A percentile compares a stretch with the other conserved stretches of the same genome.
phyloP scores from a whole-genome alignment of 2,329 filamentous ascomycete genomes.

The Fusarium sp. region DNA sequence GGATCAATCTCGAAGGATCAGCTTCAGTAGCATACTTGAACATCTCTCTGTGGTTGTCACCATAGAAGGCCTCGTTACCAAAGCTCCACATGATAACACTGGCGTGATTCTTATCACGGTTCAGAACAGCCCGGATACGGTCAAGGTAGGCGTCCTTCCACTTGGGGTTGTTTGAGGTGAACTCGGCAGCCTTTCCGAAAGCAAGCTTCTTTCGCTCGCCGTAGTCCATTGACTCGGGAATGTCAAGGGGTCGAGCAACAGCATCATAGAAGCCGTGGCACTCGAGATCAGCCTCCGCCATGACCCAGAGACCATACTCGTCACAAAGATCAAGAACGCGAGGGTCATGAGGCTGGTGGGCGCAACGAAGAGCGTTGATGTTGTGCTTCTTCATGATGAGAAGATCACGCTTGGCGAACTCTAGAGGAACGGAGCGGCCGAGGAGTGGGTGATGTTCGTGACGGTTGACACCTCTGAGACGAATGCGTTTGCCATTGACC shows the following conservation, averaged over 20 bases:
- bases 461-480: conserved; percentile 68
- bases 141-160: conserved; percentile 75
- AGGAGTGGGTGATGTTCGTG: conserved; percentile 75
- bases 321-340: conserved; percentile 68
- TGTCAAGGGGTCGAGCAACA: conserved; percentile 59
- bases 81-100: conserved; percentile 79
- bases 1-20: conserved; percentile 68
- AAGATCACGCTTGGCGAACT: conserved; percentile 70
- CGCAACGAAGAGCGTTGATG: conserved; percentile 75
- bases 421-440: conserved; percentile 70
- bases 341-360: conserved; percentile 73
- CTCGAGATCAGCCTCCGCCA: conserved; percentile 61
- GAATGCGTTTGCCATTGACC: conserved; percentile 70
- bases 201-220: conserved; percentile 68
- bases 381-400: conserved; percentile 76
- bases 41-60: conserved; percentile 74
- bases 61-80: conserved; percentile 79
- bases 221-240: conserved; percentile 66
- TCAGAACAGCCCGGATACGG: conserved; percentile 69
- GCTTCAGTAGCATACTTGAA: conserved; percentile 66
- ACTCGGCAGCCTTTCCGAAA: conserved; percentile 63
- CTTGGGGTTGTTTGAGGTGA: conserved; percentile 67
- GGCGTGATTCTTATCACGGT: conserved; percentile 75
- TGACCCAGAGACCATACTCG: conserved; percentile 72
- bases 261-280: conserved; percentile 64